Base-by-base conservation (phyloP, 2,329 filamentous ascomycete genomes). In the Aspergillus nomiae region DNA sequence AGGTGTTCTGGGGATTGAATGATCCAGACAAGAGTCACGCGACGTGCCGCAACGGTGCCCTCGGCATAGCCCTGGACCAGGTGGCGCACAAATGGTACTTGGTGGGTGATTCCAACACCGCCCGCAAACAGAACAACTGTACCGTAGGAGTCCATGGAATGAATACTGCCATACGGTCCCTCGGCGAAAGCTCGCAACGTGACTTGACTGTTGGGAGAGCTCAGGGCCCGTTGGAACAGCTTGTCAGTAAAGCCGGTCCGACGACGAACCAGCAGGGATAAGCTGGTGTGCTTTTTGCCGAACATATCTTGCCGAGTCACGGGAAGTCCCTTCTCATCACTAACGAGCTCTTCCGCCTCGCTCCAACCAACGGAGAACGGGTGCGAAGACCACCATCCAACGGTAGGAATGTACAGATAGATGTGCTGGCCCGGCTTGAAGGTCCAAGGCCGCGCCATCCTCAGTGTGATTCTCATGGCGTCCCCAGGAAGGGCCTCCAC, bases 31-130 rank as follows among this genome's bases (percentile, higher is more conserved):
- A 98, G 87, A 1, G 90, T 92, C 54, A 98, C 81, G 46, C 90
- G 88, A 58, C 93, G 89, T 4, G 92, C 92, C 5, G 94, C 93
- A 43, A 93, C 88, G 1, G 89, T 93, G 63, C 88, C 87, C 0
- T 87, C 82, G 59, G 87, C 87, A 76, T 86, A 90, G 4, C 90
- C 90, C 59, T 88, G 81, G 63, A 94, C 85, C 5, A 94, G 82
- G 58, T 95, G 90, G 60, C 89, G 89, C 10, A 97, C 86, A 76
- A 96, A 96, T 38, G 93, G 92, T 34, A 98, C 87, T 76, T 96
- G 93, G 77, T 98, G 94, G 1, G 94, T 97, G 79, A 99, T 98
- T 65, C 95, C 95, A 6, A 95, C 93, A 62, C 94, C 92, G 61
- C 93, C 94, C 14, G 94, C 94, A 74, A 97, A 93, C 61, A 99